These are phyloP conservation scores for Cyclocybe cylindracea DNA, from an alignment of 768 basidiomycete species.

Conservation along the genomic window DNA sequence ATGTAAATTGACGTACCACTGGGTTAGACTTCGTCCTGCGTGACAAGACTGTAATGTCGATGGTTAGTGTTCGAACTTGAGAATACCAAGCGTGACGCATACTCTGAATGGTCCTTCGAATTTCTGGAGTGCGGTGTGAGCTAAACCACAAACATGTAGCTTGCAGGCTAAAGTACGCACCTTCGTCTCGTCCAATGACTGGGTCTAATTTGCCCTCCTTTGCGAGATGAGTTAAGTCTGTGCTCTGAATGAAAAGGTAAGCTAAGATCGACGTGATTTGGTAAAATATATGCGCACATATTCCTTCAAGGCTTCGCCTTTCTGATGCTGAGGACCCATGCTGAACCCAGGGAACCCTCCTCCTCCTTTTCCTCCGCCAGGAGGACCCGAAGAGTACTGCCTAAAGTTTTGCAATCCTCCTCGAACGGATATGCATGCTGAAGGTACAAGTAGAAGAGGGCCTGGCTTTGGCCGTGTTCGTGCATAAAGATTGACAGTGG, in stretches of 20 bases:
- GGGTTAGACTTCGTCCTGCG: slow-evolving; percentile 92
- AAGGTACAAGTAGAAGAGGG: slow-evolving; percentile 25
- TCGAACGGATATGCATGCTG: slow-evolving; percentile 18
- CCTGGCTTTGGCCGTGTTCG: slow-evolving; percentile 22
- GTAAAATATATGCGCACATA: slow-evolving; percentile 37
- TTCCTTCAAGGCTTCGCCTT: slow-evolving; percentile 87
- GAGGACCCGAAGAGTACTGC: slow-evolving; percentile 35
- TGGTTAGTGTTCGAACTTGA: neutral
- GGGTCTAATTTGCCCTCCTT: slow-evolving; percentile 87
- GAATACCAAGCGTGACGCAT: slow-evolving; percentile 22
- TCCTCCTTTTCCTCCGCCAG: slow-evolving; percentile 30
- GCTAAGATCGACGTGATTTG: neutral
- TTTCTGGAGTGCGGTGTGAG: slow-evolving; percentile 47
- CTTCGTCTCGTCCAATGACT: slow-evolving; percentile 87
- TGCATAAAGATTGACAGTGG: slow-evolving; percentile 10
- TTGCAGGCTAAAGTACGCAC: slow-evolving; percentile 29
- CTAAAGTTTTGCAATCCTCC: slow-evolving; percentile 12
- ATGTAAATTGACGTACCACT: slow-evolving; percentile 52
- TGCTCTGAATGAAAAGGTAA: slow-evolving; percentile 47
- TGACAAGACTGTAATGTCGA: slow-evolving; percentile 61
- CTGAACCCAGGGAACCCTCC: slow-evolving; percentile 64
- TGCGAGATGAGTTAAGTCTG: slow-evolving; percentile 84
- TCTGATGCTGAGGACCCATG: slow-evolving; percentile 63
- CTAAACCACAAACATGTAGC: neutral
- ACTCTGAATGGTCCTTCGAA: slow-evolving; percentile 91